phyloP scores from a whole-genome alignment of 805 yeast species.

The Lipomyces yamadae region DNA sequence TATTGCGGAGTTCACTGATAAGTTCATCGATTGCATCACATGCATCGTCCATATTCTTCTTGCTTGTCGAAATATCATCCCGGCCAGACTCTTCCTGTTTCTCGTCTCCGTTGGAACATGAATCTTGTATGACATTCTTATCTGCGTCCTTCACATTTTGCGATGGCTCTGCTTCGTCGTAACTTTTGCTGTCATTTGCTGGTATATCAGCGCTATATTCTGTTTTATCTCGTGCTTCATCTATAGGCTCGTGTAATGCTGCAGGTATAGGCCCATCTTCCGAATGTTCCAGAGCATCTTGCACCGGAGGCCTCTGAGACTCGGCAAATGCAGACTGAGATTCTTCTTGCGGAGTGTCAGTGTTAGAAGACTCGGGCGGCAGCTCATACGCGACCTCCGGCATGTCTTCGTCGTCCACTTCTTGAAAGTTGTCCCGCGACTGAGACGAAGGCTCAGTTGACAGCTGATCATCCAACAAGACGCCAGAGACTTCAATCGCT shows the following conservation, averaged over 20 bases:
- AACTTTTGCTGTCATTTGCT: not conserved
- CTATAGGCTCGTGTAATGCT: not conserved
- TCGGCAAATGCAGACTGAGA: not conserved
- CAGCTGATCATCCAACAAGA: not conserved
- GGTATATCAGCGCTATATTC: constrained; percentile 1
- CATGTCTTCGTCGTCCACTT: constrained; percentile 24
- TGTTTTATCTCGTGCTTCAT: not conserved
- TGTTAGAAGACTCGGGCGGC: constrained; percentile 20
- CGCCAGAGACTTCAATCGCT: not conserved
- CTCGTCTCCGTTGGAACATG: not conserved
- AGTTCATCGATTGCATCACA: constrained; percentile 21
- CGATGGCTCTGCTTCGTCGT: not conserved
- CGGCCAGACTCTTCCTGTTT: not conserved
- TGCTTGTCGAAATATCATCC: not conserved
- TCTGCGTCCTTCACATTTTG: not conserved
- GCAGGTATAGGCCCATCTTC: not conserved
- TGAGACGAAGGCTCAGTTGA: not conserved
- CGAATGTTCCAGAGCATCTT: not conserved
- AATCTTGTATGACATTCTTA: not conserved
- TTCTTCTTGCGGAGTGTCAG: constrained; percentile 1
- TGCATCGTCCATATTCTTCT: constrained; percentile 15
- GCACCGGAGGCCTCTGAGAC: not conserved
- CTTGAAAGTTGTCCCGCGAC: not conserved
- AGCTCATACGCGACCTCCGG: constrained; percentile 28
- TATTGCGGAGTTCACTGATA: constrained; percentile 17